Evolutionary conservation across 805 yeast species (phyloP).

Genomic region (Cyberlindnera amylophila): DNA sequence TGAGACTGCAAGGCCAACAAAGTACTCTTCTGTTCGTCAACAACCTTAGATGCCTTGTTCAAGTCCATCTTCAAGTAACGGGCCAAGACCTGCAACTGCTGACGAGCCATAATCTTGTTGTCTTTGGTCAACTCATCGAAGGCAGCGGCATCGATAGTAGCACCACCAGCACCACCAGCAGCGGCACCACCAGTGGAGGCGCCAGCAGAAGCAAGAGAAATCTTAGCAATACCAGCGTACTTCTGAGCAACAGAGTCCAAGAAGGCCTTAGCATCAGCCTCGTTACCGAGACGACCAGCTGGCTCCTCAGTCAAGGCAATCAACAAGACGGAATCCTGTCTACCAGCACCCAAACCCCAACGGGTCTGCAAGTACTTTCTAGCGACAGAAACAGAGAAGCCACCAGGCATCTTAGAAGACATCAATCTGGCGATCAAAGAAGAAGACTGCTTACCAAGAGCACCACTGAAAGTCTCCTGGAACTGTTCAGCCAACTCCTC

Average conservation of each 20-base stretch:
- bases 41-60: constrained; percentile 84
- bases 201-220: constrained; percentile 66
- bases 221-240: constrained; percentile 80
- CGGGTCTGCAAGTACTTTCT: constrained; percentile 88
- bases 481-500: constrained; percentile 93
- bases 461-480: constrained; percentile 86
- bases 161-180: constrained; percentile 68
- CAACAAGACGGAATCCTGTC: constrained; percentile 89
- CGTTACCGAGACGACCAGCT: constrained; percentile 78
- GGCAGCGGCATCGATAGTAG: constrained; percentile 92
- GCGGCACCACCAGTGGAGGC: constrained; percentile 42
- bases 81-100: constrained; percentile 82
- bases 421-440: constrained; percentile 86
- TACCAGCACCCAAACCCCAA: constrained; percentile 90
- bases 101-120: constrained; percentile 45
- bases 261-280: constrained; percentile 85
- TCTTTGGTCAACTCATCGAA: constrained; percentile 62
- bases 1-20: constrained; percentile 80
- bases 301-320: constrained; percentile 88
- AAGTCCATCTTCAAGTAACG: constrained; percentile 91
- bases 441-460: constrained; percentile 89
- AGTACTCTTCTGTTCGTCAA: constrained; percentile 75
- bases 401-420: constrained; percentile 99
- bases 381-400: constrained; percentile 87
- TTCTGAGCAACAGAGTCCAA: constrained; percentile 79